Base-by-base conservation (phyloP, 306 rosid genomes). In the Biancaea sappan region DNA sequence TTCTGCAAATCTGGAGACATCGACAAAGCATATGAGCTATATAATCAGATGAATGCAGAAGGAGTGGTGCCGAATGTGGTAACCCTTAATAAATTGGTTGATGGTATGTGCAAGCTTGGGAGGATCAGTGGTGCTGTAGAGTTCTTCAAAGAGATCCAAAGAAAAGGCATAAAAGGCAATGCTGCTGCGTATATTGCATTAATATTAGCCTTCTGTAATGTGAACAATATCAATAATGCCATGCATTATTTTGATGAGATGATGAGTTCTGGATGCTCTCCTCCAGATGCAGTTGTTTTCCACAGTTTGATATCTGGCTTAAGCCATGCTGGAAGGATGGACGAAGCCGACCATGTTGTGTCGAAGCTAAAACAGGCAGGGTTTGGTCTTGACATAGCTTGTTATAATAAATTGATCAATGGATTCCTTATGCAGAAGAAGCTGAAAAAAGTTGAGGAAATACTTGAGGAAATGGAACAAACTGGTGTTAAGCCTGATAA, bases 351-450 rank as follows among this genome's bases (percentile, higher is more conserved):
- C 68, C 16, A 41, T 70, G 85, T 91, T 24, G 88, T 80, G 13
- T 86, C 89, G 0, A 88, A 78, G 83, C 70, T 89, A 86, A 91
- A 91, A 84, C 86, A 74, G 28, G 89, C 88, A 3, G 92, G 96
- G 31, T 93, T 86, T 26, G 24, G 86, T 52, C 86, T 89, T 58
- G 98, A 93, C 75, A 10, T 56, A 32, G 13, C 54, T 31, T 83
- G 88, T 75, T 93, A 82, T 82, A 91, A 89, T 88, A 75, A 85
- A 68, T 78, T 93, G 65, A 79, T 93, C 34, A 74, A 79, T 70
- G 94, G 95, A 74, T 93, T 86, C 79, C 86, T 91, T 69, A 86
- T 81, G 88, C 82, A 79, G 86, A 89, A 88, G 47, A 91, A 85
- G 76, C 63, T 72, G 56, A 85, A 86, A 24, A 65, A 69, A 81